Evolutionary conservation across 2,329 filamentous ascomycete species (phyloP), one percentile per base, ranked within the genome.

Genomic region (Tolypocladium inflatum): DNA sequence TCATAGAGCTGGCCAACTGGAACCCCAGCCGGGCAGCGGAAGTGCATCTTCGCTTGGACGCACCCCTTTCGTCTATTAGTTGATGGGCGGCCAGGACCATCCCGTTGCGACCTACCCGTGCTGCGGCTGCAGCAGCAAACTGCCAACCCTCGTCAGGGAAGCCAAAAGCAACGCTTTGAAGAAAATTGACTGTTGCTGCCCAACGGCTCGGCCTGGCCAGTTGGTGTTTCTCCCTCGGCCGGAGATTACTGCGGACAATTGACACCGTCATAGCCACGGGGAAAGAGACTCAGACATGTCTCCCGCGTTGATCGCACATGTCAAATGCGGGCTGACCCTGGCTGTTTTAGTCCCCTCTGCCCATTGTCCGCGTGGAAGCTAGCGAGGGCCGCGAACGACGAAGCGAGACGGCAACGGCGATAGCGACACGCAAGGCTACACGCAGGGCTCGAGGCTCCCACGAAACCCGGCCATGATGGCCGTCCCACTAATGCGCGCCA

Each of bases 1-100:
- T 59, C 62, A 60, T 60, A 61, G 68, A 68, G 59, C 70, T 71
- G 71, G 67, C 76, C 76, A 78, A 76, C 75, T 73, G 74, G 74
- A 78, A 74, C 63, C 67, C 61, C 64, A 73, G 69, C 68, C 74
- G 69, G 74, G 66, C 60, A 63, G 62, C 68, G 64, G 68, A 70
- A 69, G 64, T 64, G 65, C 43, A 54, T 51, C 66, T 64, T 73
- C 70, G 73, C 73, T 74, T 73, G 71, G 70, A 69, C 73, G 70
- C 63, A 68, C 58, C 54, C 54, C 54, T 43, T 48, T 41, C 38
- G 39, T 45, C 52, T 35, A 13, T n/a, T 35, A 51, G 48, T 51
- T 35, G 30, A 51, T 51, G 26, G 30, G 21, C 30, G 30, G 6
- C 30, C 19, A 51, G 30, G 53, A 10, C 53, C 39, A 21, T 43